Conservation (phyloP, 768 basidiomycete species). For the Leucogyrophana mollusca region DNA sequence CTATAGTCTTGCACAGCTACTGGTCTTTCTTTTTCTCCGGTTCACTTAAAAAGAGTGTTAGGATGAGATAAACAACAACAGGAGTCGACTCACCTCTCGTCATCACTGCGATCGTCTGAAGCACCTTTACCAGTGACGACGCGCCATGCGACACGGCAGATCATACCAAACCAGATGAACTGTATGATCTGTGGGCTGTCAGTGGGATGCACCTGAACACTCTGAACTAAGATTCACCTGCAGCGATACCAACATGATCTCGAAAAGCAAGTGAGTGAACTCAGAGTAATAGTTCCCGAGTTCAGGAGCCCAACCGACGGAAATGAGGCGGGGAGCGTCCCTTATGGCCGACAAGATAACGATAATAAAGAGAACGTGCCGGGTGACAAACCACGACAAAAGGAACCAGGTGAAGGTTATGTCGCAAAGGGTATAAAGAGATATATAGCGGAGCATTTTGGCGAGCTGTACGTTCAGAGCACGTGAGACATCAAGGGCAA, state of each 20-base stretch:
- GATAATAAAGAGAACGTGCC: slow-evolving; percentile 78
- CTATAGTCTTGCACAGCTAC: slow-evolving; percentile 26
- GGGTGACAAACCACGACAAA: slow-evolving; percentile 86
- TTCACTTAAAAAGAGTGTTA: slow-evolving; percentile 15
- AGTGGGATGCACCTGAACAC: slow-evolving; percentile 2
- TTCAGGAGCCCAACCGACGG: slow-evolving; percentile 58
- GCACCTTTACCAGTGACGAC: slow-evolving; percentile 76
- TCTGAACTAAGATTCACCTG: slow-evolving; percentile 45
- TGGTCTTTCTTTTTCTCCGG: slow-evolving; percentile 20
- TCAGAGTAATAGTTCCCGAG: slow-evolving; percentile 56
- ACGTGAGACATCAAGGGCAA: slow-evolving; percentile 7
- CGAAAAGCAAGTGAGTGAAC: slow-evolving; percentile 46
- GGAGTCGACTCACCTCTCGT: slow-evolving; percentile 53
- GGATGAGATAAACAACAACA: slow-evolving; percentile 8
- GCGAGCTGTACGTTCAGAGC: slow-evolving; percentile 56
- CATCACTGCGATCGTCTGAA: slow-evolving; percentile 84
- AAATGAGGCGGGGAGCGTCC: slow-evolving; percentile 49
- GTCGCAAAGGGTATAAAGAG: slow-evolving; percentile 65
- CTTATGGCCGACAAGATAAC: slow-evolving; percentile 62
- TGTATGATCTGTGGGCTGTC: slow-evolving; percentile 58
- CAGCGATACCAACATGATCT: slow-evolving; percentile 51
- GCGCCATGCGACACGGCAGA: slow-evolving; percentile 77
- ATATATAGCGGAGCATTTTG: slow-evolving; percentile 92
- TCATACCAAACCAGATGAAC: slow-evolving; percentile 84
- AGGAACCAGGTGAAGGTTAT: slow-evolving; percentile 78